Percentiles rank a stretch among this genome's conserved stretches.
These are phyloP conservation scores for Abrus precatorius DNA, from an alignment of 306 rosid genomes.

Conservation along the genomic window DNA sequence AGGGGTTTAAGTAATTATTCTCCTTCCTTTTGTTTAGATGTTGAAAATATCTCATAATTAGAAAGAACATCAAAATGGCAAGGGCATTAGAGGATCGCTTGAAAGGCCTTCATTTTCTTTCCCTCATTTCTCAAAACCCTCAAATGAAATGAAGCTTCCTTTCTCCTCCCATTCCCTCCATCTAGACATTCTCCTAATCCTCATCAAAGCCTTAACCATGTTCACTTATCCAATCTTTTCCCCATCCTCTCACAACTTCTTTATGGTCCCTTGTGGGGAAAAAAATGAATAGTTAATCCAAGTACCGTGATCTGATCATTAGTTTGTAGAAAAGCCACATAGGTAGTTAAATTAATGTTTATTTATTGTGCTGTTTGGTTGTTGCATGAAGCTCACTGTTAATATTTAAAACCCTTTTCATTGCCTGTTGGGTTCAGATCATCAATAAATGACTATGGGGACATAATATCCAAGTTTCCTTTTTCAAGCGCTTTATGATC, in stretches of 20 bases:
- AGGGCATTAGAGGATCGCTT: constrained; percentile 22
- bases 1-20: constrained; percentile 7
- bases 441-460: constrained; percentile 4
- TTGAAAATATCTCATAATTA: constrained; percentile 4
- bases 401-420: constrained; percentile 22
- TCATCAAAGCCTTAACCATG: constrained; percentile 8
- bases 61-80: background rate
- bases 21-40: constrained; percentile 14
- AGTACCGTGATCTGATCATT: constrained; percentile 16
- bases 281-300: background rate
- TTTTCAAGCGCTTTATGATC: constrained; percentile 30
- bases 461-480: constrained; percentile 9
- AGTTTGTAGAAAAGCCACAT: constrained; percentile 21
- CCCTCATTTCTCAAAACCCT: background rate
- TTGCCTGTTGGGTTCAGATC: constrained; percentile 10
- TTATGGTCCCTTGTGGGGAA: background rate
- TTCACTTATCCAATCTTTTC: constrained; percentile 7
- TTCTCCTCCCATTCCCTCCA: constrained; percentile 6
- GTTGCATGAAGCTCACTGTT: constrained; percentile 11
- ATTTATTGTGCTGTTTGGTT: background rate
- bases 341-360: constrained; percentile 15
- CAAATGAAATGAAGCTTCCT: background rate
- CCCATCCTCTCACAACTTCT: background rate
- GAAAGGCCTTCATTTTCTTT: constrained; percentile 21
- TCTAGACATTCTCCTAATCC: background rate